Percentiles rank a stretch among this genome's conserved stretches.
Evolutionary conservation across 208 protist genomes (phyloP).

Genomic region (Acanthamoeba rhysodes): DNA sequence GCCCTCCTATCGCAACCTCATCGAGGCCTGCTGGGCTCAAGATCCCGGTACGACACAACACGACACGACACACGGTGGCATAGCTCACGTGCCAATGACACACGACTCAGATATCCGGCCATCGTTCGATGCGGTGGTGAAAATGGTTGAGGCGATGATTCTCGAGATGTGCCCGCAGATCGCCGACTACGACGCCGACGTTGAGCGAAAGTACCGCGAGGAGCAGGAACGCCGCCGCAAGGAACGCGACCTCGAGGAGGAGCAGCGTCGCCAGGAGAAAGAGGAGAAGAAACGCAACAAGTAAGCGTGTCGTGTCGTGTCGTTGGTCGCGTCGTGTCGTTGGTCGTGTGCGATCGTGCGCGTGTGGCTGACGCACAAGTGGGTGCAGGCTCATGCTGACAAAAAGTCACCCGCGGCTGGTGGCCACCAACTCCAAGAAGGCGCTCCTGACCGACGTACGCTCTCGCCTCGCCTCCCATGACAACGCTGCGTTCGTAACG

Average conservation of each 20-base stretch:
- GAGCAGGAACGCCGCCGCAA: not conserved
- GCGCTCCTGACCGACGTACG: slow-evolving; percentile 3
- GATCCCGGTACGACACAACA: slow-evolving; percentile 2
- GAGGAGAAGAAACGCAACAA: not conserved
- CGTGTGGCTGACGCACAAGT: not conserved
- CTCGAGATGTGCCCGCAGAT: not conserved
- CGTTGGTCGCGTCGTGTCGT: not conserved
- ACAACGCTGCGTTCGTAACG: not conserved
- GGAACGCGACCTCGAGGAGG: not conserved
- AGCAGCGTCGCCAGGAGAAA: not conserved
- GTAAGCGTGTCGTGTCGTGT: not conserved
- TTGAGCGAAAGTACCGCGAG: not conserved
- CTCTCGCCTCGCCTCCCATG: not conserved
- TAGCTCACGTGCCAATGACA: not conserved
- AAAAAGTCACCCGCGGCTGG: slow-evolving; percentile 2
- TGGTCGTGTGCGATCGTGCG: no score
- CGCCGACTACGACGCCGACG: not conserved
- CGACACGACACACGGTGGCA: no score
- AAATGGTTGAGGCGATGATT: not conserved
- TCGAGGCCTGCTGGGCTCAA: slow-evolving; percentile 20
- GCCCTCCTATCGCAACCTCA: not conserved
- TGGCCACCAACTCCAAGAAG: slow-evolving; percentile 28
- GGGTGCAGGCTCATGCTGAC: not conserved
- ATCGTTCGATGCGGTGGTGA: slow-evolving; percentile 50
- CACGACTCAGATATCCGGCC: not conserved